Percentiles rank a stretch among this genome's conserved stretches.
Evolutionary conservation across 1,139 yeast species (phyloP).

Genomic region (Yamadazyma dendronema): DNA sequence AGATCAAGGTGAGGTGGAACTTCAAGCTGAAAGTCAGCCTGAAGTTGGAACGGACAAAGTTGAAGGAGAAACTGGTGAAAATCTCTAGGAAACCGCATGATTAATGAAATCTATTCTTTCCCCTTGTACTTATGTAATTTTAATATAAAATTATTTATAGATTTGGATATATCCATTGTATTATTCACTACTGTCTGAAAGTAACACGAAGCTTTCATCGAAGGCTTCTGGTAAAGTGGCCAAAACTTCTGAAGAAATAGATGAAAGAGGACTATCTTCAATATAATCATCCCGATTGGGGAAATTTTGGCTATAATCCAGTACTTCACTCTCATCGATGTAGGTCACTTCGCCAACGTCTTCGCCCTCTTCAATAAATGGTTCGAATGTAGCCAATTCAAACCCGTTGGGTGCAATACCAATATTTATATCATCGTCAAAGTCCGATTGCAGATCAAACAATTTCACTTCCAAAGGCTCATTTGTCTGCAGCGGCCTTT

Average conservation of each 20-base stretch:
- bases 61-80: constrained; percentile 4
- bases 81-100: constrained; percentile 4
- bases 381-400: not conserved
- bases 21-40: constrained; percentile 2
- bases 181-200: constrained; percentile 1
- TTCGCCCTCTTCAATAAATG: not conserved
- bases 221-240: constrained; percentile 4
- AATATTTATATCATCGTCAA: not conserved
- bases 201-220: constrained; percentile 5
- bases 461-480: not conserved
- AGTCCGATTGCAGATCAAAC: not conserved
- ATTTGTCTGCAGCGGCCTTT: not conserved
- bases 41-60: not conserved
- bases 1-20: constrained; percentile 7
- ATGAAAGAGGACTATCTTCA: constrained; percentile 8
- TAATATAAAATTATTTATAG: constrained; percentile 9
- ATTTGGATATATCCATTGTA: not conserved
- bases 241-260: constrained; percentile 5
- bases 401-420: not conserved
- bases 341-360: not conserved
- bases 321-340: not conserved
- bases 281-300: not conserved
- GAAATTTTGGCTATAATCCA: not conserved
- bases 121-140: constrained; percentile 9
- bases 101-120: constrained; percentile 9